Evolutionary conservation across 228 moss, liverwort and hornwort species (phyloP).

Genomic region (Sphagnum fallax): DNA sequence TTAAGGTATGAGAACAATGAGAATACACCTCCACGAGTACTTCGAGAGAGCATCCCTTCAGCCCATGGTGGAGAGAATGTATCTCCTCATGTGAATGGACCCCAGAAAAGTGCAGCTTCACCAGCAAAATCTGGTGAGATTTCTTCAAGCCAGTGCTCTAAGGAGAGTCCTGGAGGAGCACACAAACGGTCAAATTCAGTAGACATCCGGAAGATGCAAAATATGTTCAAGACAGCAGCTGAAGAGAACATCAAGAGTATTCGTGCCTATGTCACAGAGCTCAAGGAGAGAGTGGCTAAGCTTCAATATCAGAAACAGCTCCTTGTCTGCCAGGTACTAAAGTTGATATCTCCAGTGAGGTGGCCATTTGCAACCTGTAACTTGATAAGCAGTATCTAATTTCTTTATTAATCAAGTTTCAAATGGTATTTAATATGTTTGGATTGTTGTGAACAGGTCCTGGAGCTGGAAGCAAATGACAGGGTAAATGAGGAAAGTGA

Average conservation of each 20-base stretch:
- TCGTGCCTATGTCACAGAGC: constrained; percentile 83
- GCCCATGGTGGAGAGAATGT: constrained; percentile 38
- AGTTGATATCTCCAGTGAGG: background rate
- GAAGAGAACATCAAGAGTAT: constrained; percentile 99
- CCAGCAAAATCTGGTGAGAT: constrained; percentile 32
- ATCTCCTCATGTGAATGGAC: constrained; percentile 37
- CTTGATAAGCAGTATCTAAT: no score
- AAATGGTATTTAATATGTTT: no score
- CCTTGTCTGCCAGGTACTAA: constrained; percentile 81
- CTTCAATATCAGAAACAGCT: constrained; percentile 98
- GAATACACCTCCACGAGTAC: constrained; percentile 75
- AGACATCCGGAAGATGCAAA: constrained; percentile 98
- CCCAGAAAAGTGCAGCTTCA: constrained; percentile 53
- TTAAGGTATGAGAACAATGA: constrained; percentile 74
- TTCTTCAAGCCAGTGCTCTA: constrained; percentile 28
- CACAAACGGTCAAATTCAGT: constrained; percentile 78
- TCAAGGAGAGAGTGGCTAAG: constrained; percentile 99
- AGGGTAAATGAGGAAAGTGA: constrained; percentile 34
- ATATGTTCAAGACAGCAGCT: constrained; percentile 88
- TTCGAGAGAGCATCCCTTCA: constrained; percentile 41
- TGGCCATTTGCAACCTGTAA: background rate
- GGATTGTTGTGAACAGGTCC: constrained; percentile 41
- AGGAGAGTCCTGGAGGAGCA: constrained; percentile 55
- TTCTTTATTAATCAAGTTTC: no score
- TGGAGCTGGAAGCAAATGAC: constrained; percentile 76